Percentiles rank a stretch among this genome's conserved stretches.
phyloP scores from a whole-genome alignment of 345 rosid genomes.

The Lepidium africanum region DNA sequence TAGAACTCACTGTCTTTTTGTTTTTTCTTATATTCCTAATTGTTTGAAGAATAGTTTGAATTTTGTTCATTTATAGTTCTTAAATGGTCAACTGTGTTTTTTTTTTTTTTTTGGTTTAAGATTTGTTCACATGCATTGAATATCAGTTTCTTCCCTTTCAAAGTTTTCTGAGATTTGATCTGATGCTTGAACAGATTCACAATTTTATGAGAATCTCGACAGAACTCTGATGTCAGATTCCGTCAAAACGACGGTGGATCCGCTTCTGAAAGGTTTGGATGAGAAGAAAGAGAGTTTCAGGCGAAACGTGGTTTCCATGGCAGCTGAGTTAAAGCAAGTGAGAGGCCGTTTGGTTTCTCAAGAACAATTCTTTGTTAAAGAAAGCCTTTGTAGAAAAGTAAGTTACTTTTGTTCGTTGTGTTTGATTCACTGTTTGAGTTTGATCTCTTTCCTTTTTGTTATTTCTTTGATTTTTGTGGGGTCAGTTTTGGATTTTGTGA shows the following conservation, averaged over 20 bases:
- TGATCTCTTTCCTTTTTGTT: constrained; percentile 13
- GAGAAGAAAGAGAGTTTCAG: constrained; percentile 86
- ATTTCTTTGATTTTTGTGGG: constrained; percentile 26
- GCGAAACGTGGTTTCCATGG: constrained; percentile 75
- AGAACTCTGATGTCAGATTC: constrained; percentile 33
- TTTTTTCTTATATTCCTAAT: background rate
- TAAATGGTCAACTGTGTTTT: constrained; percentile 5
- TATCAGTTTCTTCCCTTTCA: background rate
- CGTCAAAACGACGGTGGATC: constrained; percentile 40
- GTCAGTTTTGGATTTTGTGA: constrained; percentile 14
- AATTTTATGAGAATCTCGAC: constrained; percentile 3
- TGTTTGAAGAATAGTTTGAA: background rate
- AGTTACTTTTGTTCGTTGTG: background rate
- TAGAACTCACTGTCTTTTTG: constrained; percentile 17
- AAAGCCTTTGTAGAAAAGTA: constrained; percentile 57
- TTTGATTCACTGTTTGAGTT: background rate
- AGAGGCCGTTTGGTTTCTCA: constrained; percentile 73
- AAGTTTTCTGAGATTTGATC: constrained; percentile 20
- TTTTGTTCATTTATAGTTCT: background rate
- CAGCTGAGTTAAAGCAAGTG: constrained; percentile 77
- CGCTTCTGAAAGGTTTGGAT: constrained; percentile 69
- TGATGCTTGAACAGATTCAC: constrained; percentile 2
- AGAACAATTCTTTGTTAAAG: constrained; percentile 63
- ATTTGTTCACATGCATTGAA: constrained; percentile 43
- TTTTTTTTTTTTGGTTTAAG: background rate